Evolutionary conservation across 75 land plant species (phyloP).

Genomic region (Cryptomeria japonica): DNA sequence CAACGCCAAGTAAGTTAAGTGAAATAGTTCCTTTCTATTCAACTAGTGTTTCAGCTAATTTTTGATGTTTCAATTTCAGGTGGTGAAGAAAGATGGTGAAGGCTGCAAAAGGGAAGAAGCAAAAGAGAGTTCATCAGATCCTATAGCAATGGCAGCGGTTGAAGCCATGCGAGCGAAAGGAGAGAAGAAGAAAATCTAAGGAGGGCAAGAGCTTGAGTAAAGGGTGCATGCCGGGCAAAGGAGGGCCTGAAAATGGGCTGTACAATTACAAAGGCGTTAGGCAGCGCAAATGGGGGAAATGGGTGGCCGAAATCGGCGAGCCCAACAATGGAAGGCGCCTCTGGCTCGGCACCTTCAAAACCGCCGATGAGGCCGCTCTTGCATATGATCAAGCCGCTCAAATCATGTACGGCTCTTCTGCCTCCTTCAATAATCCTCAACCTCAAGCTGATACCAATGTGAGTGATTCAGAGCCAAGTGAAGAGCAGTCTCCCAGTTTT

Average conservation of each 20-base stretch:
- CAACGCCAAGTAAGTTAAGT: too few species aligned
- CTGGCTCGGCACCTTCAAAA: constrained; percentile 43
- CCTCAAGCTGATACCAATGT: not conserved
- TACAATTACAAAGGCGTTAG: constrained; percentile 27
- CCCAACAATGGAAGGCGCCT: constrained; percentile 32
- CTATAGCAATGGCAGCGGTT: not conserved
- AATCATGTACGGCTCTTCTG: constrained; percentile 29
- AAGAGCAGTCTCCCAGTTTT: too few species aligned
- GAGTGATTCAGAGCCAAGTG: not conserved
- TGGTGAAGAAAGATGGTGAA: not conserved
- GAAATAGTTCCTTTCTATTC: too few species aligned
- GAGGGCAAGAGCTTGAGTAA: constrained; percentile 29
- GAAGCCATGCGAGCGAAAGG: too few species aligned
- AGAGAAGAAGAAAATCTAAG: not conserved
- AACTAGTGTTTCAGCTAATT: too few species aligned
- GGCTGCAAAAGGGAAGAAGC: not conserved
- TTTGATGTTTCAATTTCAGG: not conserved
- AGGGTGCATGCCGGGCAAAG: constrained; percentile 37
- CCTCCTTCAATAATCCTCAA: constrained; percentile 13
- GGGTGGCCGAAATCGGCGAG: constrained; percentile 40
- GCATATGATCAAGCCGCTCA: constrained; percentile 40
- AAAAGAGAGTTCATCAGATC: not conserved
- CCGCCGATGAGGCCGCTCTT: constrained; percentile 35
- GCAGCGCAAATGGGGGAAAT: constrained; percentile 36
- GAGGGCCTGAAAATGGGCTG: constrained; percentile 33